Base-by-base conservation (phyloP, 164 flowering plant genomes). In the Cinnamomum micranthum region DNA sequence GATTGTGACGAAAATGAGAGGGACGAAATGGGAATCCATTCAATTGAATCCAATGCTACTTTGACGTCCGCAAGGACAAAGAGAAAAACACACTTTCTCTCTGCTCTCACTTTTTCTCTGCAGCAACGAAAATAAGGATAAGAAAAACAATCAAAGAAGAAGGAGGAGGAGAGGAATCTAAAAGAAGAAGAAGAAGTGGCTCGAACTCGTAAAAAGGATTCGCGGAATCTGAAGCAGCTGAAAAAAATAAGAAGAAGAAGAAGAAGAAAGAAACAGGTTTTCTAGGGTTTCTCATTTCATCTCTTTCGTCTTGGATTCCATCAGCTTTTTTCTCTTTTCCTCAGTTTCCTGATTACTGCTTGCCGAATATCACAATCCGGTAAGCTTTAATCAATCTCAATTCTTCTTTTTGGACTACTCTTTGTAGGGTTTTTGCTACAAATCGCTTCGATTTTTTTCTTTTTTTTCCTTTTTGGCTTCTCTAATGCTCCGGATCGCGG, bases 1-100 rank as follows among this genome's bases (percentile, higher is more conserved):
- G 47, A 41, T 41, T 6, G 11, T 41, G 9, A 41, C 47, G 47
- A 41, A 41, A 41, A 41, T 1, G 47, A 35, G 47, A 35, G 10
- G 10, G 10, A 35, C 47, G 47, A 41, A 41, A 41, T 2, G 1
- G 10, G 47, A 41, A 41, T 6, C 10, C 47, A 74, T 65, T 80
- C 70, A 82, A 77, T 71, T 79, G 24, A 68, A 82, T 82, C 69
- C 55, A 77, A 77, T 62, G 19, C 47, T 60, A 52, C 50, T 77
- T 82, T 82, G 82, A 80, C 82, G 85, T 82, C 85, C 85, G 81
- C 82, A 73, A 77, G 73, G 81, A 73, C 79, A 69, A 24, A 4
- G 1, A 9, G 5, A 6, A 23, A 73, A 47, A 41, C 10, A 6
- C 47, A 31, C 35, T 31, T 31, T 31, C 35, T 31, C 6, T 31